Conservation (phyloP, 179 eudicot species). For the Dionaea muscipula region DNA sequence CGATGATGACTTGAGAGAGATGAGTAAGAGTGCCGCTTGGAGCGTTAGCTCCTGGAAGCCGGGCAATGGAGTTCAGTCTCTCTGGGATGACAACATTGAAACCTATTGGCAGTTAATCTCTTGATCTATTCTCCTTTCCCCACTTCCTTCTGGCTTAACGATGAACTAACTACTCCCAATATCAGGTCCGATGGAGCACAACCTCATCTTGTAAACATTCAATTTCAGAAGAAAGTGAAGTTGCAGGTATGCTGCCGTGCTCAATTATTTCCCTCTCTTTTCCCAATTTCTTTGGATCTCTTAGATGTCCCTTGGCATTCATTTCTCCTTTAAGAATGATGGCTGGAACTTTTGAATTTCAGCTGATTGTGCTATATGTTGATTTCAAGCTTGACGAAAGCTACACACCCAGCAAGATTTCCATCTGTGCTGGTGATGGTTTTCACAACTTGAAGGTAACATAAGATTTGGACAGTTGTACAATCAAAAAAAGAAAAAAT, state of each 20-base stretch:
- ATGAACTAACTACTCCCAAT: slow-evolving; percentile 1
- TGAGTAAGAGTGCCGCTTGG: slow-evolving; percentile 93
- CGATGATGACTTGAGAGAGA: slow-evolving; percentile 75
- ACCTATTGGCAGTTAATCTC: slow-evolving; percentile 74
- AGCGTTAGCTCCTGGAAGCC: slow-evolving; percentile 93
- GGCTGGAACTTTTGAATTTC: slow-evolving; percentile 11
- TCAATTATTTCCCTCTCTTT: background rate
- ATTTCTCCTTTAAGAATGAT: background rate
- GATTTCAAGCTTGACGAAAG: slow-evolving; percentile 98
- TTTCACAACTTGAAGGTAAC: slow-evolving; percentile 87
- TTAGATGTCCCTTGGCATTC: background rate
- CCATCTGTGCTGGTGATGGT: slow-evolving; percentile 80
- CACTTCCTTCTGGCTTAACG: background rate
- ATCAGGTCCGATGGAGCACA: slow-evolving; percentile 87
- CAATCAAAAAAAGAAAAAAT: no score
- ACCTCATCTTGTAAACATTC: slow-evolving; percentile 87
- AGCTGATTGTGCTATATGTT: slow-evolving; percentile 69
- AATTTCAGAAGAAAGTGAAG: slow-evolving; percentile 90
- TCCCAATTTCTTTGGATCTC: background rate
- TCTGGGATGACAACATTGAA: slow-evolving; percentile 65
- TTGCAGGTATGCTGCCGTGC: slow-evolving; percentile 35
- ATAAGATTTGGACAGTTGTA: no score
- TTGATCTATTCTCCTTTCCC: background rate
- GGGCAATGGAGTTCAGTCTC: slow-evolving; percentile 70
- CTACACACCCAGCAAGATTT: slow-evolving; percentile 88